Conservation (phyloP, 225 moss, liverwort and hornwort genomes). For the Lunularia cruciata region DNA sequence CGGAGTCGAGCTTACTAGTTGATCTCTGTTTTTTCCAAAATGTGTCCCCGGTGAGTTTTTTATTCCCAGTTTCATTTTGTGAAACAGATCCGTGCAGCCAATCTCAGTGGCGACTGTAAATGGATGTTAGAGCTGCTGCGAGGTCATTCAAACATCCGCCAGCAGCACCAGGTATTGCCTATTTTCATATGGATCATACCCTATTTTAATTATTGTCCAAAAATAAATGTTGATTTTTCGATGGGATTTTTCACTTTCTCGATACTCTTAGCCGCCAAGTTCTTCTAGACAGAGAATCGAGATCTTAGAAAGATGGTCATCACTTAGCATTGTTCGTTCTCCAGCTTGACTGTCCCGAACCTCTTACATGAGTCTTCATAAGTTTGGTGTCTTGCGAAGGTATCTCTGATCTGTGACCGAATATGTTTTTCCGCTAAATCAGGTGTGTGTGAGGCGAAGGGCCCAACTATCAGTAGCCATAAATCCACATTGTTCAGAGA, state of each 20-base stretch:
- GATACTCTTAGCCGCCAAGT: no score
- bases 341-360: no score
- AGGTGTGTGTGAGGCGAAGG: constrained; percentile 90
- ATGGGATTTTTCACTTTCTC: no score
- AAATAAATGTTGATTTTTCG: no score
- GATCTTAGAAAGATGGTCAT: no score
- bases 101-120: constrained; percentile 89
- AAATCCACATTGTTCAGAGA: constrained; percentile 84
- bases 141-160: constrained; percentile 81
- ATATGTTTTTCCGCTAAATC: constrained; percentile 1
- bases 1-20: no score
- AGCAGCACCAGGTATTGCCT: constrained; percentile 99
- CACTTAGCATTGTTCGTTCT: neutral
- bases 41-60: neutral
- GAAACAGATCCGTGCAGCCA: constrained; percentile 62
- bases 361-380: no score
- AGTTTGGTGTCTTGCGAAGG: no score
- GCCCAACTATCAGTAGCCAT: constrained; percentile 85
- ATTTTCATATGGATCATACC: no score
- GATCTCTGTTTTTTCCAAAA: neutral
- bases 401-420: no score
- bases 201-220: no score
- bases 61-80: neutral
- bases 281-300: no score
- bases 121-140: constrained; percentile 93